These are phyloP conservation scores for Podila minutissima DNA, from an alignment of 192 early-diverging fungal species.

Conservation along the genomic window DNA sequence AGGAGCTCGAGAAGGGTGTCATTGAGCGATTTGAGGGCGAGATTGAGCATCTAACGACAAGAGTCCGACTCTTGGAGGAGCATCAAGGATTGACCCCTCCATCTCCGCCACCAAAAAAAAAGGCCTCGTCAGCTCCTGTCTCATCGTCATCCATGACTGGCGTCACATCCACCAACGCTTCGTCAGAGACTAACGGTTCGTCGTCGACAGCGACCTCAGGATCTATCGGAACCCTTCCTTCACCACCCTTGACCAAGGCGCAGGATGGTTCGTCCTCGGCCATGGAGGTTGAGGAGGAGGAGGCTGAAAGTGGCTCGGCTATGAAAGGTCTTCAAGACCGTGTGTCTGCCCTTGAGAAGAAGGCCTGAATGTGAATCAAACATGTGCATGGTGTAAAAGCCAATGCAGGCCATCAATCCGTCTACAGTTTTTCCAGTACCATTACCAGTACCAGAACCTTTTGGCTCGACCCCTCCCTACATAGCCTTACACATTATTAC, in stretches of 20 bases:
- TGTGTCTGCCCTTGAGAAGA: constrained; percentile 18
- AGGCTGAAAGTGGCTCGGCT: constrained; percentile 2
- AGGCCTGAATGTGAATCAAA: constrained; percentile 3
- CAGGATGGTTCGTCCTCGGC: constrained; percentile 15
- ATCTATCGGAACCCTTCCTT: constrained; percentile 23
- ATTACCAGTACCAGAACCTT: too few relatives aligned
- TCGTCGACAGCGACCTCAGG: background rate
- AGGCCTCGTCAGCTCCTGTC: background rate
- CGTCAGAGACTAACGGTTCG: background rate
- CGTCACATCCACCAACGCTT: constrained; percentile 1
- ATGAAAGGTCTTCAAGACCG: constrained; percentile 31
- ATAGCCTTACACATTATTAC: too few relatives aligned
- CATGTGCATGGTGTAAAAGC: background rate
- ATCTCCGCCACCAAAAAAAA: constrained; percentile 31
- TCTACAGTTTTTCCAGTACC: background rate
- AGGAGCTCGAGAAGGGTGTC: constrained; percentile 75
- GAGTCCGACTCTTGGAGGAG: constrained; percentile 45
- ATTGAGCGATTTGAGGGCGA: constrained; percentile 59
- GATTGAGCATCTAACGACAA: constrained; percentile 47
- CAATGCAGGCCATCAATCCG: too few relatives aligned
- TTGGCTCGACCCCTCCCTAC: too few relatives aligned
- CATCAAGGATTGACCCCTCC: constrained; percentile 36
- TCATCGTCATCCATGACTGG: constrained; percentile 23
- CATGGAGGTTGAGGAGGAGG: constrained; percentile 43
- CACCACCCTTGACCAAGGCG: constrained; percentile 35